phyloP scores from a whole-genome alignment of 2,329 filamentous ascomycete species.

The Aspergillus ochraceus region DNA sequence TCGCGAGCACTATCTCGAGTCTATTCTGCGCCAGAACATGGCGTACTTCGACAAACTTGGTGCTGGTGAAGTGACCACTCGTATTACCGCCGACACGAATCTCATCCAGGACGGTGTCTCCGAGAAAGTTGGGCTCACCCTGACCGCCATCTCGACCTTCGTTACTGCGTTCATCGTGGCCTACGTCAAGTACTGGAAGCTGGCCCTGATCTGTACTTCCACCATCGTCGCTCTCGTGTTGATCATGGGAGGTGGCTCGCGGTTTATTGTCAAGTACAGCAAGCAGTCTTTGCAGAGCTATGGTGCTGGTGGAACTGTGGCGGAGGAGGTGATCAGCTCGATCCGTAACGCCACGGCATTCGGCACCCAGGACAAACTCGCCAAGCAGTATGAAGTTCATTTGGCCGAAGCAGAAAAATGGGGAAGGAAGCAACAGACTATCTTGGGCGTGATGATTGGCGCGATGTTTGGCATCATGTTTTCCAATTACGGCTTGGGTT shows the following conservation, averaged over 20 bases:
- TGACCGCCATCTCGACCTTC: constrained; percentile 78
- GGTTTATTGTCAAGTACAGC: constrained; percentile 77
- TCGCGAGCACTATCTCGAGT: constrained; percentile 78
- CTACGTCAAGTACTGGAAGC: constrained; percentile 88
- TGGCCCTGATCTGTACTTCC: constrained; percentile 82
- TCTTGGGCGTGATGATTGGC: constrained; percentile 76
- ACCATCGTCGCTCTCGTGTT: constrained; percentile 78
- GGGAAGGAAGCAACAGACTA: constrained; percentile 73
- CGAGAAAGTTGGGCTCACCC: constrained; percentile 78
- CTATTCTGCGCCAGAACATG: constrained; percentile 84
- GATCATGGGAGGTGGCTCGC: constrained; percentile 71
- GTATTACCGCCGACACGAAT: constrained; percentile 92
- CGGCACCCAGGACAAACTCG: constrained; percentile 89
- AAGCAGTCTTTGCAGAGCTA: constrained; percentile 77
- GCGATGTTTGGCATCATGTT: constrained; percentile 82
- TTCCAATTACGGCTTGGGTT: constrained; percentile 81
- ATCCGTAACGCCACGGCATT: constrained; percentile 92
- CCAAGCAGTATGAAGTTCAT: constrained; percentile 77
- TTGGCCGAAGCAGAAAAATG: constrained; percentile 70
- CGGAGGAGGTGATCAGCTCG: constrained; percentile 92
- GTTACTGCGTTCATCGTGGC: constrained; percentile 86
- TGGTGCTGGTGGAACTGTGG: constrained; percentile 80
- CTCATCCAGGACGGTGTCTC: constrained; percentile 91
- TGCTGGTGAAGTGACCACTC: constrained; percentile 88
- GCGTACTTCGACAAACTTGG: constrained; percentile 92